phyloP scores from a whole-genome alignment of 305 asterid genomes.

The Fraxinus nigra region DNA sequence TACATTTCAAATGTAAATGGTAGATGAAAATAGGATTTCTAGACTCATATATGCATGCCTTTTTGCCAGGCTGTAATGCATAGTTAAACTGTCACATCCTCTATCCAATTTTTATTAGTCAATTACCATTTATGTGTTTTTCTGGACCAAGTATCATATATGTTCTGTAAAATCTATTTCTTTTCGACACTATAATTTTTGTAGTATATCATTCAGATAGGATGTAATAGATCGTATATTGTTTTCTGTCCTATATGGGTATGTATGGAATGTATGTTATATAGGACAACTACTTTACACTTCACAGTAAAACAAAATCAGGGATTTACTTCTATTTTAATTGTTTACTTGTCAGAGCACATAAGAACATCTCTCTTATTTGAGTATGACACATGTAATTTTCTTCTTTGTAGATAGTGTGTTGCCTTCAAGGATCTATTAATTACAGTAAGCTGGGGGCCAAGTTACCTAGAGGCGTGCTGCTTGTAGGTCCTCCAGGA shows the following conservation, averaged over 20 bases:
- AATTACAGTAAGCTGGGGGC: slow-evolving; percentile 93
- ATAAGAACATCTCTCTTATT: neutral
- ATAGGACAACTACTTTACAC: neutral
- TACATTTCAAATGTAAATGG: neutral
- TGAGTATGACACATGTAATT: slow-evolving; percentile 10
- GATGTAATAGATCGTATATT: neutral
- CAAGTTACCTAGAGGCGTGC: slow-evolving; percentile 85
- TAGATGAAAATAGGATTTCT: neutral
- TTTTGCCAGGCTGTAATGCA: neutral
- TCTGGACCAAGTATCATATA: neutral
- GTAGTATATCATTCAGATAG: neutral
- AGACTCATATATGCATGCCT: neutral
- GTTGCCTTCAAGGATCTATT: slow-evolving; percentile 81
- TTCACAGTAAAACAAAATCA: neutral
- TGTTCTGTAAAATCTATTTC: neutral
- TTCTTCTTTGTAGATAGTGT: slow-evolving; percentile 58
- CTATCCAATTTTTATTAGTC: neutral
- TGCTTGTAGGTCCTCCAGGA: slow-evolving; percentile 99
- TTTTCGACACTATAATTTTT: neutral
- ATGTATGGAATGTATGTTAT: neutral
- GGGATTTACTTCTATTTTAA: neutral
- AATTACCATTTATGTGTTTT: neutral
- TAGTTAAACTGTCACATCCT: neutral
- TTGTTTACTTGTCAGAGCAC: slow-evolving; percentile 2
- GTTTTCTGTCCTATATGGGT: neutral